Evolutionary conservation across 208 protist genomes (phyloP).

Genomic region (Acanthamoeba triangularis): DNA sequence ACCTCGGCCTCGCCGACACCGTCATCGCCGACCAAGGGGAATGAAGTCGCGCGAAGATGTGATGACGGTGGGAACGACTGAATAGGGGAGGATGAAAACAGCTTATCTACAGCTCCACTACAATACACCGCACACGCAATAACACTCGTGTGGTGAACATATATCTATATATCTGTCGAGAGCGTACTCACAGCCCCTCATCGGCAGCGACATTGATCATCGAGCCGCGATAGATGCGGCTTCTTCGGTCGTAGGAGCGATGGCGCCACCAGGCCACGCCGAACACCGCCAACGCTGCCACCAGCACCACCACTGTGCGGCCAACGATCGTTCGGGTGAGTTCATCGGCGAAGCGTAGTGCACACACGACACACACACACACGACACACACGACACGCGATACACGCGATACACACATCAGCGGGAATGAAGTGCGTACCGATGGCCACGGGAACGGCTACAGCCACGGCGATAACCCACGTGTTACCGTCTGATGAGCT

Average conservation of each 20-base stretch:
- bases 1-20: too few species aligned
- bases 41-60: too few species aligned
- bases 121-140: too few species aligned
- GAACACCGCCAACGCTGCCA: not conserved
- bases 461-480: conserved; percentile 16
- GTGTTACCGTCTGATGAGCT: not conserved
- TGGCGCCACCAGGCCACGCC: not conserved
- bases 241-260: not conserved
- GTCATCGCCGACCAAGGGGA: too few species aligned
- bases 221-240: not conserved
- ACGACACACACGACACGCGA: not conserved
- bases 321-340: not conserved
- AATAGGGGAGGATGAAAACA: too few species aligned
- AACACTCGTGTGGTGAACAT: too few species aligned
- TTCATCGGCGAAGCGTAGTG: not conserved
- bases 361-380: not conserved
- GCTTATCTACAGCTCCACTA: too few species aligned
- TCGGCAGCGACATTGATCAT: not conserved
- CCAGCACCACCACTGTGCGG: not conserved
- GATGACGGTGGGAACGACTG: too few species aligned
- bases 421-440: not conserved
- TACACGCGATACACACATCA: not conserved
- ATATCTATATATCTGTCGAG: too few species aligned
- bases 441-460: not conserved
- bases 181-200: not conserved